Base-by-base conservation (phyloP, 805 yeast genomes). In the Myxozyma melibiosi region DNA sequence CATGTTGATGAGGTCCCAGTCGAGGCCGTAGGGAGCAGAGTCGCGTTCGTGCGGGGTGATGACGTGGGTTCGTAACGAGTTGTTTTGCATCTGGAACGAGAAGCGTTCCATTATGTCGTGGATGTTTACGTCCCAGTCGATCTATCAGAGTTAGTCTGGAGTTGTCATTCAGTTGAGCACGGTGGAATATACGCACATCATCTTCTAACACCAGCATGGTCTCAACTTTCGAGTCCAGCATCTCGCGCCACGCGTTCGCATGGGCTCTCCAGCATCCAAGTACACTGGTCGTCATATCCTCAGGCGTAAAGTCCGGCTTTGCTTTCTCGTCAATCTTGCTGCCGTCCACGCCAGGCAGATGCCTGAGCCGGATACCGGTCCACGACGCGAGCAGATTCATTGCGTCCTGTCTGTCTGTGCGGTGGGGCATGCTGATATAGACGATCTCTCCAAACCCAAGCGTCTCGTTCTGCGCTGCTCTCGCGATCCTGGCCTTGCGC, bases 201-300 rank as follows among this genome's bases (percentile, higher is more conserved):
- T 55, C 59, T 38, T 55, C 55, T 18, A 55, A 40, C 9, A 50
- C 20, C 2, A 55, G 50, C 56, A 51, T 30, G 11, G 59, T 55
- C 35, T 55, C 56, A 24, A 38, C n/a, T 4, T 28, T 20, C 9
- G 47, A 14, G 31, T 55, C 55, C 18, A 55, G 42, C 37, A 55
- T 20, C 7, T 51, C 18, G 11, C 45, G 31, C 55, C 55, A 51
- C 9, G 38, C 51, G 38, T 55, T 40, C 16, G 53, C 56, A 24
- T 55, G 59, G 13, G 56, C 60, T 9, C 60, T 47, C 60, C 60
- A 55, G 38, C 56, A 55, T 16, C 60, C 60, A 8, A 55, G 40
- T 8, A 11, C 38, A 16, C 28, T 16, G 22, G 16, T 24, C 25
- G 22, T 33, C 25, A 30, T n/a, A 20, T 9, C 7, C 8, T 13